A percentile compares a stretch with the other conserved stretches of the same genome.
These are phyloP conservation scores for Boeremia exigua DNA, from an alignment of 2,329 filamentous ascomycete species.

Conservation along the genomic window DNA sequence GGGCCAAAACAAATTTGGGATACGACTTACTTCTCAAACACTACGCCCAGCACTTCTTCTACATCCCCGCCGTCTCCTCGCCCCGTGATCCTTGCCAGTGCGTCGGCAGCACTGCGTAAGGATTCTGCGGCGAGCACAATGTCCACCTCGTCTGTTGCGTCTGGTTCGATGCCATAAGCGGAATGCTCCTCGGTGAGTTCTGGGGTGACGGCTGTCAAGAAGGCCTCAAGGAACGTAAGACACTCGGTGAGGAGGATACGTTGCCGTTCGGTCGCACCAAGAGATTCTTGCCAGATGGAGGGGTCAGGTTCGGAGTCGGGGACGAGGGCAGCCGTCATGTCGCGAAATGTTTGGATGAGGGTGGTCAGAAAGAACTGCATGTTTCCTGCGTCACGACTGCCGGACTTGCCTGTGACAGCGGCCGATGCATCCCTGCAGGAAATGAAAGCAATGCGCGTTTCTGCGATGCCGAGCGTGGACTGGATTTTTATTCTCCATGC, in stretches of 20 bases:
- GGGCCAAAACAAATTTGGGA: background rate
- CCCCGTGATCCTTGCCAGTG: constrained; percentile 80
- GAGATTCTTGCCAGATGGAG: constrained; percentile 77
- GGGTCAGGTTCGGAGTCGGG: constrained; percentile 59
- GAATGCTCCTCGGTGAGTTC: constrained; percentile 9
- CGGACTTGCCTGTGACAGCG: background rate
- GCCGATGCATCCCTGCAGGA: constrained; percentile 70
- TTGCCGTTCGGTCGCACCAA: constrained; percentile 91
- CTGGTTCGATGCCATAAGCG: constrained; percentile 3
- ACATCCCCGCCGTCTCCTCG: constrained; percentile 85
- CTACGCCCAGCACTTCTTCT: constrained; percentile 92
- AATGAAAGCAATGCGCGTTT: constrained; percentile 64
- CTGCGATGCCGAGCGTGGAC: constrained; percentile 27
- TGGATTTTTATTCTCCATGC: constrained; percentile 33
- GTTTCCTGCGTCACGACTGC: constrained; percentile 62
- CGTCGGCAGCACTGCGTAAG: constrained; percentile 63
- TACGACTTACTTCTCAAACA: constrained; percentile 88
- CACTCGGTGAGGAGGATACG: constrained; percentile 79
- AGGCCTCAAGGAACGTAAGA: constrained; percentile 72
- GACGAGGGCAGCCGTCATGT: constrained; percentile 66
- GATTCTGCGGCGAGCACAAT: constrained; percentile 91
- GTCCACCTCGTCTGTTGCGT: constrained; percentile 59
- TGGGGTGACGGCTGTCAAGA: constrained; percentile 64
- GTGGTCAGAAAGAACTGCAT: constrained; percentile 72
- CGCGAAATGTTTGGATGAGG: constrained; percentile 71